Base-by-base conservation (phyloP, 306 rosid species). In the Fagus sylvatica region DNA sequence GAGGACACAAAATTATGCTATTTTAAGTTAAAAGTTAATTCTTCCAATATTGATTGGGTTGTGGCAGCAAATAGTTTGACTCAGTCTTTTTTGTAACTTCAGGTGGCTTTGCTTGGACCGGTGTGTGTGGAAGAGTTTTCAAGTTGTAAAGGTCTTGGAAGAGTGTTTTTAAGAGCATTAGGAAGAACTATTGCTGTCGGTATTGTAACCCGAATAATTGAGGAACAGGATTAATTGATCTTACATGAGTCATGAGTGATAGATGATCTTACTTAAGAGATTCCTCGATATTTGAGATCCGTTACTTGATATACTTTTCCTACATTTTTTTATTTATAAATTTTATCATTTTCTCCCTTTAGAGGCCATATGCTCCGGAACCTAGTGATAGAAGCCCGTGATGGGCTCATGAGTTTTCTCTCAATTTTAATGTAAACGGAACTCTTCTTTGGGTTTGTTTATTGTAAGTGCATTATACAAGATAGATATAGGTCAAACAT, bases 181-280 rank as follows among this genome's bases (percentile, higher is more conserved):
- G 99, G 99, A 72, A 88, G 96, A 80, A 95, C 99, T 6, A 71
- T 90, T 28, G 97, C 94, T 0, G 91, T 95, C 10, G 99, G 99
- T 49, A 77, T 95, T 56, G 93, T 95, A 33, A 87, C 93, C 74
- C 84, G 89, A 81, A 74, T 93, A 78, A 84, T 93, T 4, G 90
- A 87, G 83, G 90, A 81, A 39, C 81, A 72, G 53, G 79, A 69
- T 39, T 86, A 82, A 71, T 56, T 59, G 28, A 41, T 67, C 34
- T 66, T 34, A 19, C 51, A 8, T 46, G 51, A 46, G 13, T 22
- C 51, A 8, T 46, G 51, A 46, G 13, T 22, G 51, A 46, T 12
- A 46, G 51, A 10, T 46, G 9, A 9, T 46, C 51, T 2, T 46
- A 41, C 55, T 28, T 12, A 34, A 54, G 57, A 13, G 46, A 46